Conservation (phyloP, 2,329 filamentous ascomycete species). For the Exophiala xenobiotica region DNA sequence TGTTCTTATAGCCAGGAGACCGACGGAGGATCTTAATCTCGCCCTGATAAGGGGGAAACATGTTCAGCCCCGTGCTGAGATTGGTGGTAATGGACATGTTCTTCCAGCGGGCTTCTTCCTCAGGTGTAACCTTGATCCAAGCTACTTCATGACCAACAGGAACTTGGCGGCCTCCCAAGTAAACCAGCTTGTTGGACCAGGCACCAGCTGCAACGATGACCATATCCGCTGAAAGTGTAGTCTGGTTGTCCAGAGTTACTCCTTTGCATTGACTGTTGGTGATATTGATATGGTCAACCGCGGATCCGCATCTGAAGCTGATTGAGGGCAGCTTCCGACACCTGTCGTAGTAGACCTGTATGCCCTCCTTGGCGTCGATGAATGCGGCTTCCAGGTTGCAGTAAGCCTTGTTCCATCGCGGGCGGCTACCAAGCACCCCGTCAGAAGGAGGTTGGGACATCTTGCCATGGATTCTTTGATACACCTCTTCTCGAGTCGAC, state of each 20-base stretch:
- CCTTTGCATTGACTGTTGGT: constrained; percentile 14
- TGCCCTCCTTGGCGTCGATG: constrained; percentile 30
- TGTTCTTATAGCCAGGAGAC: constrained; percentile 30
- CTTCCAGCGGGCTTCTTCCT: constrained; percentile 30
- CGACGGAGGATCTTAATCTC: constrained; percentile 34
- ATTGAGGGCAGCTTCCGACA: constrained; percentile 26
- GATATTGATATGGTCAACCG: constrained; percentile 22
- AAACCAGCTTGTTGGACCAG: constrained; percentile 31
- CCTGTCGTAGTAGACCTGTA: constrained; percentile 31
- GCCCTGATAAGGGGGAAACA: constrained; percentile 34
- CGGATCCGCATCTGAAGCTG: constrained; percentile 25
- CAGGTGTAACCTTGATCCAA: constrained; percentile 32
- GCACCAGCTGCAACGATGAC: constrained; percentile 30
- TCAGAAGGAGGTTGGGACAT: constrained; percentile 13
- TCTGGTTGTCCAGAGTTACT: constrained; percentile 26
- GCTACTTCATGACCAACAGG: constrained; percentile 31
- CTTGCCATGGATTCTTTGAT: constrained; percentile 29
- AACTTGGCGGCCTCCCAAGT: constrained; percentile 22
- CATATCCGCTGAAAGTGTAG: constrained; percentile 17
- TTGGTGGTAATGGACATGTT: constrained; percentile 35
- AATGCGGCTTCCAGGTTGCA: constrained; percentile 31
- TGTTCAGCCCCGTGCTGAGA: constrained; percentile 32
- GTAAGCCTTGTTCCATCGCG: constrained; percentile 30
- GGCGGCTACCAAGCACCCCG: neutral
- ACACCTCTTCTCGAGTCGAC: constrained; percentile 23